Evolutionary conservation across 176 grass and related monocot genomes (phyloP), one percentile per base, ranked within the genome.

Genomic region (Oryza glumipatula): DNA sequence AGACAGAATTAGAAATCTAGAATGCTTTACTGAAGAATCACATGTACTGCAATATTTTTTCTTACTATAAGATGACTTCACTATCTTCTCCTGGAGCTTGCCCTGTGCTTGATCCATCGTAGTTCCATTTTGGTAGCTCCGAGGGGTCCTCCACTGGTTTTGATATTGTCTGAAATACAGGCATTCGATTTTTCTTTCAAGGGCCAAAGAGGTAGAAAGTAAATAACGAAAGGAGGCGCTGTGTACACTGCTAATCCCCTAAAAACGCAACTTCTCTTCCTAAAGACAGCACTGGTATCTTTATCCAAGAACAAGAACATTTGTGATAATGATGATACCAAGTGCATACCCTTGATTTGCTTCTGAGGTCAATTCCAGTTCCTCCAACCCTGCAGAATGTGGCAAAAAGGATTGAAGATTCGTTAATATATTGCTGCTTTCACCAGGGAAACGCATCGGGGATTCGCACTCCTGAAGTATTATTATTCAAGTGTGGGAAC

Each of bases 41-140:
- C 14, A 79, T 82, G 4, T 0, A 65, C 23, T 76, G 51, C 19
- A 61, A 76, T 44, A 43, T 24, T 3, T 48, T 54, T 0, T 0
- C 95, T 89, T 92, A 99, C 97, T 99, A 96, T 94, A 99, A 79
- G 52, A 99, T 99, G 69, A 99, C 97, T 96, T 96, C 97, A 88
- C 97, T 99, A 76, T 99, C 97, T 86, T 92, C 90, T 83, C 97
- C 97, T 7, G 97, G 97, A 78, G 97, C 97, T 80, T 99, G 97
- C 4, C 97, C 97, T 63, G 97, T 99, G 89, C 97, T 99, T 76
- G 97, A 99, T 79, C 97, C 97, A 63, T 99, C 97, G 3, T 96
- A 99, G 68, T 99, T 99, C 97, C 97, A 99, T 79, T 94, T 99
- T 3, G 97, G 94, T 41, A 99, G 86, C 74, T 99, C 97, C 1